A percentile compares a stretch with the other conserved stretches of the same genome.
These are phyloP conservation scores for Piromyces sp. DNA, from an alignment of 192 early-diverging fungal species.

Conservation along the genomic window DNA sequence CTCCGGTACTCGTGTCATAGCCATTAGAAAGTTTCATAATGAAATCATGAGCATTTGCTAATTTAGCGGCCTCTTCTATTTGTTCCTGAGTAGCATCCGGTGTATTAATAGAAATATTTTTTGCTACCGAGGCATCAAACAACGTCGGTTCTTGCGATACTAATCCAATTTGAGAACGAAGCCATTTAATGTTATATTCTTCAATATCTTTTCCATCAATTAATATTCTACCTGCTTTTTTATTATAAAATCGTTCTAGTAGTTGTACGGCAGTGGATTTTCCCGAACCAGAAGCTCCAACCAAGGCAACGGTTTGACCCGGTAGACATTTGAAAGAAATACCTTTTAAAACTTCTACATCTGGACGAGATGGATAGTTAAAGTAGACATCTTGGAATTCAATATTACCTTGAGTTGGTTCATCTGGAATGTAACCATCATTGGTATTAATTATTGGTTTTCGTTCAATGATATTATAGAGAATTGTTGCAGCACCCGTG, in stretches of 20 bases:
- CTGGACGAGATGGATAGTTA: constrained; percentile 66
- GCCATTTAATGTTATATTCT: background rate
- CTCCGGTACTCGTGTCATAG: constrained; percentile 73
- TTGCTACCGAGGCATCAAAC: constrained; percentile 56
- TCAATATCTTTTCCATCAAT: constrained; percentile 75
- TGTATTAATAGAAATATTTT: constrained; percentile 54
- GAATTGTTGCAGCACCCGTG: constrained; percentile 62
- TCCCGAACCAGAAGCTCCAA: constrained; percentile 59
- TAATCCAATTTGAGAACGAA: constrained; percentile 40
- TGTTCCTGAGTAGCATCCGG: constrained; percentile 31
- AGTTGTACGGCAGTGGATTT: constrained; percentile 54
- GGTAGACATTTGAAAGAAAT: constrained; percentile 36
- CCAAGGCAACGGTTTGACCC: constrained; percentile 72
- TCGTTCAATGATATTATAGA: constrained; percentile 70
- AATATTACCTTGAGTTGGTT: constrained; percentile 36
- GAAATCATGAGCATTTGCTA: constrained; percentile 68
- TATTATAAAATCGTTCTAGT: constrained; percentile 80
- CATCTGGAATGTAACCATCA: background rate
- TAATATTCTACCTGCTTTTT: constrained; percentile 50
- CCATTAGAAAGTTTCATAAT: constrained; percentile 62
- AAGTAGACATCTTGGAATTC: constrained; percentile 64
- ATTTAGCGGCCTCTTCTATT: constrained; percentile 20
- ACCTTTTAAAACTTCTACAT: constrained; percentile 58
- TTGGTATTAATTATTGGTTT: constrained; percentile 55
- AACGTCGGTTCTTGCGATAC: constrained; percentile 20